Conservation (phyloP, 2,329 filamentous ascomycete genomes). For the Penicillium sp. region DNA sequence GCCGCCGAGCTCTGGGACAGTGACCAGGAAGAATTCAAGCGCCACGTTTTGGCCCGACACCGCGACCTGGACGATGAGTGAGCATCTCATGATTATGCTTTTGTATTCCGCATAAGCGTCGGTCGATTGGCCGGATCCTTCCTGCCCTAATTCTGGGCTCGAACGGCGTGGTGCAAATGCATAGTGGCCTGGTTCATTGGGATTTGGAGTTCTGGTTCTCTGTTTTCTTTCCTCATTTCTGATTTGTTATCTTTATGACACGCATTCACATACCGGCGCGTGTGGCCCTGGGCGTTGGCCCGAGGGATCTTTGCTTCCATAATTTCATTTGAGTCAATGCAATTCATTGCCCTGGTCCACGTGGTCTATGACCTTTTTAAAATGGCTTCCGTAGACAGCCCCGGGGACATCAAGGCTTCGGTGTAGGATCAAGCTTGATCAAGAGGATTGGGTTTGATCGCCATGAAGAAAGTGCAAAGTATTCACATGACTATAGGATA, state of each 20-base stretch:
- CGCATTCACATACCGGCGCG: slow-evolving; percentile 16
- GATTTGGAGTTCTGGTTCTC: slow-evolving; percentile 21
- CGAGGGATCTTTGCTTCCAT: neutral
- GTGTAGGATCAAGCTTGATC: too few relatives aligned
- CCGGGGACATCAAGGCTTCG: too few relatives aligned
- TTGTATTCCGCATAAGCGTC: slow-evolving; percentile 18
- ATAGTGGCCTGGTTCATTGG: slow-evolving; percentile 21
- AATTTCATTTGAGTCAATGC: neutral
- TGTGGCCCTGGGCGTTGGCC: slow-evolving; percentile 6
- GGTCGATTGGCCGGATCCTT: slow-evolving; percentile 8
- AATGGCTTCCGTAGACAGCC: neutral
- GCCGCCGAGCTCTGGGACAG: slow-evolving; percentile 95
- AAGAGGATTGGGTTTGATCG: too few relatives aligned
- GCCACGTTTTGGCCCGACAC: slow-evolving; percentile 62
- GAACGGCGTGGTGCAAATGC: slow-evolving; percentile 19
- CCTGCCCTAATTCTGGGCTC: slow-evolving; percentile 3
- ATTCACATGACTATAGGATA: too few relatives aligned
- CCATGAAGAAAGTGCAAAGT: too few relatives aligned
- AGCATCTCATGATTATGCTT: slow-evolving; percentile 6
- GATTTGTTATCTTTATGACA: slow-evolving; percentile 13
- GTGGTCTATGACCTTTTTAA: neutral
- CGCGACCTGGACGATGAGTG: slow-evolving; percentile 54
- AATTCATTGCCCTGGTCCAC: neutral
- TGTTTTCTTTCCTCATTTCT: slow-evolving; percentile 7
- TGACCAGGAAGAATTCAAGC: slow-evolving; percentile 81